Evolutionary conservation across 805 yeast genomes (phyloP).

Genomic region (Candida nemodendra): DNA sequence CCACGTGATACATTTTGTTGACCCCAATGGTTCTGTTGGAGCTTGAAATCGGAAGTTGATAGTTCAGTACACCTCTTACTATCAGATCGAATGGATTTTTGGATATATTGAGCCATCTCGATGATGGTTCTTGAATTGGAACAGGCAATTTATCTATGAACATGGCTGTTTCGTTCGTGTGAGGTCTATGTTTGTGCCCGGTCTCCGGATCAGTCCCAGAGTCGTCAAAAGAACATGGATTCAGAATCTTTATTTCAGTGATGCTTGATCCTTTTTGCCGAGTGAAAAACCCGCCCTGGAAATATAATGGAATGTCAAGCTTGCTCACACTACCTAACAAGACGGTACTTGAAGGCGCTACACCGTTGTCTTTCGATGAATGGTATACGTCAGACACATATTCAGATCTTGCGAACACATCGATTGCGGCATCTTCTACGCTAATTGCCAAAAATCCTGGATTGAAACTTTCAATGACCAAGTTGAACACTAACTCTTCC

Average conservation of each 20-base stretch:
- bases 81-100: slow-evolving; percentile 83
- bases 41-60: slow-evolving; percentile 64
- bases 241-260: slow-evolving; percentile 67
- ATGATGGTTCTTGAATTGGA: slow-evolving; percentile 27
- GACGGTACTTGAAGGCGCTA: slow-evolving; percentile 49
- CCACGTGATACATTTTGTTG: slow-evolving; percentile 54
- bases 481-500: slow-evolving; percentile 80
- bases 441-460: slow-evolving; percentile 79
- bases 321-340: slow-evolving; percentile 65
- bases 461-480: slow-evolving; percentile 76
- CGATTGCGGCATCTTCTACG: slow-evolving; percentile 68
- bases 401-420: slow-evolving; percentile 77
- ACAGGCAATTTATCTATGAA: slow-evolving; percentile 1
- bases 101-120: slow-evolving; percentile 73
- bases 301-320: slow-evolving; percentile 71
- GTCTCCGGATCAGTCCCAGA: slow-evolving; percentile 13
- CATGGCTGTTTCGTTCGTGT: slow-evolving; percentile 1
- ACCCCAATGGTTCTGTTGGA: slow-evolving; percentile 58
- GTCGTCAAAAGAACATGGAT: slow-evolving; percentile 58
- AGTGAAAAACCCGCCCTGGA: slow-evolving; percentile 75
- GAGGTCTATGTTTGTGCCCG: slow-evolving; percentile 10
- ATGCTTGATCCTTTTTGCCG: slow-evolving; percentile 55
- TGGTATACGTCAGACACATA: slow-evolving; percentile 31
- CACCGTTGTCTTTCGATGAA: neutral
- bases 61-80: slow-evolving; percentile 76